phyloP scores from a whole-genome alignment of 306 rosid genomes.

The Morella rubra region DNA sequence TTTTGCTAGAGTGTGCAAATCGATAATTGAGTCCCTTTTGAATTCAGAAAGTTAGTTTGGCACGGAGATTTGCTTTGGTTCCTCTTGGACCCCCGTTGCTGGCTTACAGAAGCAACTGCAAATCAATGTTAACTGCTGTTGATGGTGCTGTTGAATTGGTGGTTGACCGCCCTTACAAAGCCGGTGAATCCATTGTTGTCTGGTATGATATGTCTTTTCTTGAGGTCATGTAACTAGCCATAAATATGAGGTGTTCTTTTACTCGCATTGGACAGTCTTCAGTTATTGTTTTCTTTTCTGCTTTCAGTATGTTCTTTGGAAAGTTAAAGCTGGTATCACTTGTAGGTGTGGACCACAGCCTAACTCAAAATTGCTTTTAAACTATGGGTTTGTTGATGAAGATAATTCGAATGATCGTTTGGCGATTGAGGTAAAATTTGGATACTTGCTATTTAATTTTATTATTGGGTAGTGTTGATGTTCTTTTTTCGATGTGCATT shows the following conservation, averaged over 20 bases:
- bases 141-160: constrained; percentile 76
- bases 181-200: constrained; percentile 85
- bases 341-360: constrained; percentile 99
- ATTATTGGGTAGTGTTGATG: constrained; percentile 27
- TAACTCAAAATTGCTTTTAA: constrained; percentile 80
- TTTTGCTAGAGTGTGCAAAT: neutral
- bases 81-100: constrained; percentile 96
- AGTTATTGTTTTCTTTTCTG: neutral
- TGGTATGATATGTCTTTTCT: constrained; percentile 53
- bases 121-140: constrained; percentile 84
- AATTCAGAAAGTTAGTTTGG: constrained; percentile 92
- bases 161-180: constrained; percentile 83
- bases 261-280: constrained; percentile 3
- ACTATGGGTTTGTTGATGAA: constrained; percentile 93
- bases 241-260: neutral
- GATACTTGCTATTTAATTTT: constrained; percentile 21
- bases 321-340: constrained; percentile 22
- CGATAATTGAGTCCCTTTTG: constrained; percentile 6
- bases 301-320: constrained; percentile 4
- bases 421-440: constrained; percentile 57
- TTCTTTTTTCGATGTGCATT: constrained; percentile 22
- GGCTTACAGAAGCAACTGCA: constrained; percentile 84
- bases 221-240: constrained; percentile 20
- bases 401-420: constrained; percentile 77
- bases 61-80: constrained; percentile 96